These are phyloP conservation scores for Penicillium psychrofluorescens DNA, from an alignment of 495 filamentous ascomycete species.

Conservation along the genomic window DNA sequence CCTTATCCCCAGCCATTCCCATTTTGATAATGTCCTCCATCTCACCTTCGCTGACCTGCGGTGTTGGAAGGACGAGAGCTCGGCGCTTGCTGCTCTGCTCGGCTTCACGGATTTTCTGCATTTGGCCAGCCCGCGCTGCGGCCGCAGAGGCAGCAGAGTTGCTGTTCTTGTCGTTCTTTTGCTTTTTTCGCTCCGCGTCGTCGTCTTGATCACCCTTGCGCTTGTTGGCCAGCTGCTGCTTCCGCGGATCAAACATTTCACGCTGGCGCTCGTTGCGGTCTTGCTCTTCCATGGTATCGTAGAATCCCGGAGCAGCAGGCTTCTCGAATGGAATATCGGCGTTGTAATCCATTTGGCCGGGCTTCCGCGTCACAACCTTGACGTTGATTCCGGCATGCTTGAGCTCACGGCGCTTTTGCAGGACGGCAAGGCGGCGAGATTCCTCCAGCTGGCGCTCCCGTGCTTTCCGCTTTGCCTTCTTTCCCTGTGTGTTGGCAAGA, in stretches of 20 bases:
- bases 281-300: constrained; percentile 81
- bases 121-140: constrained; percentile 88
- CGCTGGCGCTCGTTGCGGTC: constrained; percentile 77
- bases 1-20: constrained; percentile 89
- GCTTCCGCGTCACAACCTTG: constrained; percentile 87
- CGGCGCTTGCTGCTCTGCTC: constrained; percentile 93
- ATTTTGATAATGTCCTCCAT: constrained; percentile 98
- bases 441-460: constrained; percentile 93
- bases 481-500: constrained; percentile 94
- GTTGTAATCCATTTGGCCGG: constrained; percentile 98
- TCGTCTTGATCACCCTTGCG: constrained; percentile 86
- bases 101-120: constrained; percentile 93
- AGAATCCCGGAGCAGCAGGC: constrained; percentile 81
- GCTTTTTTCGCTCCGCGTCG: constrained; percentile 71
- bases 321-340: constrained; percentile 98
- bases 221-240: constrained; percentile 93
- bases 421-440: constrained; percentile 74
- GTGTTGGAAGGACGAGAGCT: constrained; percentile 68
- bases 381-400: constrained; percentile 98
- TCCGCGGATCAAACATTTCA: constrained; percentile 85
- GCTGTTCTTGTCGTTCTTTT: constrained; percentile 77
- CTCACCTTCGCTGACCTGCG: constrained; percentile 87
- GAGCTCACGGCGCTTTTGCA: constrained; percentile 93
- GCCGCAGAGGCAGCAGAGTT: constrained; percentile 71
- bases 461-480: constrained; percentile 98